Evolutionary conservation across 352 stramenopile genomes (phyloP), one percentile per base, ranked within the genome.

Genomic region (Plasmopara halstedii): DNA sequence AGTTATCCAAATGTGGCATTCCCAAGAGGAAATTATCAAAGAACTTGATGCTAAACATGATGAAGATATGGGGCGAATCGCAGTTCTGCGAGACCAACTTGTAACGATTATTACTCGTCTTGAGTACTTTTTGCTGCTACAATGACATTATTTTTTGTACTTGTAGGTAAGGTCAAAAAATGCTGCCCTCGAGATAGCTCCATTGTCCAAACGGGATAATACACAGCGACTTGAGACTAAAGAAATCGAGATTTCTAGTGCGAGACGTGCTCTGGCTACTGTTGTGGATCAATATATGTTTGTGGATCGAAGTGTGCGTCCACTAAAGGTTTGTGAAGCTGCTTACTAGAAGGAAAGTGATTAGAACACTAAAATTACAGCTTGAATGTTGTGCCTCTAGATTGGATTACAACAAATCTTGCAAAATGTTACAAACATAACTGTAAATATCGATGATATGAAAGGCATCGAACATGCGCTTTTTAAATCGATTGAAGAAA

Each of bases 251-350:
- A 69, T 85, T 23, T 82, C 66, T 4, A 73, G 42, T 15, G 54
- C 82, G 8, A 77, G 89, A 35, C 70, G 71, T 4, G 55, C 63
- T 6, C 55, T 92, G 21, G 63, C 70, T 9, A 87, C 73, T 0
- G 68, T 88, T n/a, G 61, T 88, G 14, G 77, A 92, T 20, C 72
- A 89, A 50, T 92, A 86, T 46, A 83, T 83, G 64, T 92, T 83
- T 50, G 77, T 89, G 1, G 76, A 92, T 26, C 73, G 88, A 48
- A 77, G 60, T 25, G 72, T 92, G 8, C 69, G 76, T 2, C 81
- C 75, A 0, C 72, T 92, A 35, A 89, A 92, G 63, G 79, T 87
- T 54, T 52, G 46, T 11, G 13, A 9, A 38, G 6, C 10, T 22
- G 14, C 33, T 18, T 10, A 6, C 50, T 36, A 3, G 3, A 2